A percentile compares a stretch with the other conserved stretches of the same genome.
Evolutionary conservation across 805 yeast genomes (phyloP).

Genomic region (Zygoascus flipseniorum): DNA sequence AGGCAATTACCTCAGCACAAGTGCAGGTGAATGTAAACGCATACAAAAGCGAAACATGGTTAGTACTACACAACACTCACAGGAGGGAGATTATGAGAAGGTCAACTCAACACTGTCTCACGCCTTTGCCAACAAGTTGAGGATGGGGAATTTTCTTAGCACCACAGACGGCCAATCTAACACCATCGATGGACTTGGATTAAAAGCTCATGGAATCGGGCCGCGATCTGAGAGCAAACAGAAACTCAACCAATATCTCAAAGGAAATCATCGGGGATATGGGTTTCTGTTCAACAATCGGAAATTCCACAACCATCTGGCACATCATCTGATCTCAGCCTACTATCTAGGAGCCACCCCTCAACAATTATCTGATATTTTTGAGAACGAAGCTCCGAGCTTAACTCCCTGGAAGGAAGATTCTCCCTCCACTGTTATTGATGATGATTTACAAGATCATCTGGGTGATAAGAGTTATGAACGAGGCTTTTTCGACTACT

Average conservation of each 20-base stretch:
- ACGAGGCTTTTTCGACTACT: constrained; percentile 31
- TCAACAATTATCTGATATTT: constrained; percentile 21
- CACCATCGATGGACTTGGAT: constrained; percentile 16
- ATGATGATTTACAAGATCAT: constrained; percentile 25
- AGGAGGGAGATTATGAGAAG: too few species aligned
- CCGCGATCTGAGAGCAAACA: constrained; percentile 14
- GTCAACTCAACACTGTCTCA: too few species aligned
- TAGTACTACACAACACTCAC: too few species aligned
- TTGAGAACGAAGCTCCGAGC: constrained; percentile 19
- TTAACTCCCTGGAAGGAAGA: constrained; percentile 31
- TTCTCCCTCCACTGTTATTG: constrained; percentile 31
- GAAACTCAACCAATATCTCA: constrained; percentile 24
- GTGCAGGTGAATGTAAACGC: too few species aligned
- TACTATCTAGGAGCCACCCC: constrained; percentile 31
- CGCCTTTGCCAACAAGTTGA: not conserved
- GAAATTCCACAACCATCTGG: constrained; percentile 25
- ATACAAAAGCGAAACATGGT: too few species aligned
- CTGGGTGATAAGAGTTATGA: constrained; percentile 27
- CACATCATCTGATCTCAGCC: constrained; percentile 28
- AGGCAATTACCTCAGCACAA: too few species aligned
- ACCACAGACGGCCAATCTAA: not conserved
- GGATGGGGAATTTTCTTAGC: not conserved
- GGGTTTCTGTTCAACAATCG: constrained; percentile 23
- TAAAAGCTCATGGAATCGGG: constrained; percentile 5
- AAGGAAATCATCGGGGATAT: constrained; percentile 26